Evolutionary conservation across 2,329 filamentous ascomycete species (phyloP).

Genomic region (Chrysosporium keratinophilum): DNA sequence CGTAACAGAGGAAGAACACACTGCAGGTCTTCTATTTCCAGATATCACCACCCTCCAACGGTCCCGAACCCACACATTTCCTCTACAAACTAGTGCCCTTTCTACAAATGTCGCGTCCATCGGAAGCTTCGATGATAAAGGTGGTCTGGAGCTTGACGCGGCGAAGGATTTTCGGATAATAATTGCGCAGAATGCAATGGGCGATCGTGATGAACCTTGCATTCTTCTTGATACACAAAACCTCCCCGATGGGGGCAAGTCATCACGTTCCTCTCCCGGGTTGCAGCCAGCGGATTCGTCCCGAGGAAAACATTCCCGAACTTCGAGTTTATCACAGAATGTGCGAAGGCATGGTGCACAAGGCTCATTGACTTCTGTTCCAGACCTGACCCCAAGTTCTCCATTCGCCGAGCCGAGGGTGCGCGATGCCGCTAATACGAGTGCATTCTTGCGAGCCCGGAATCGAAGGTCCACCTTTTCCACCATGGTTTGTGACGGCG

Average conservation of each 20-base stretch:
- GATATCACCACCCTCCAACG: slow-evolving; percentile 35
- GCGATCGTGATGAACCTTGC: slow-evolving; percentile 38
- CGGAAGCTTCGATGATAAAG: slow-evolving; percentile 39
- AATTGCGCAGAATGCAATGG: slow-evolving; percentile 40
- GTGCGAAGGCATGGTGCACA: slow-evolving; percentile 26
- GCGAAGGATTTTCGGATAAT: slow-evolving; percentile 38
- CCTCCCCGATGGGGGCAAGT: slow-evolving; percentile 19
- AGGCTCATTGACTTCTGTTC: slow-evolving; percentile 23
- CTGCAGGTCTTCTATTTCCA: slow-evolving; percentile 39
- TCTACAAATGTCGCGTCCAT: slow-evolving; percentile 36
- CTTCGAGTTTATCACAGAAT: slow-evolving; percentile 31
- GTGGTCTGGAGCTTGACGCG: slow-evolving; percentile 37
- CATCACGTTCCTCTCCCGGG: slow-evolving; percentile 30
- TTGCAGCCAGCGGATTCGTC: slow-evolving; percentile 25
- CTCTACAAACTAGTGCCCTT: slow-evolving; percentile 33
- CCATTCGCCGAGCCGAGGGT: slow-evolving; percentile 17
- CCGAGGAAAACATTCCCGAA: slow-evolving; percentile 27
- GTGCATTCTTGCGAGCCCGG: slow-evolving; percentile 35
- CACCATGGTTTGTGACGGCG: slow-evolving; percentile 25
- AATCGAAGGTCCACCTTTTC: slow-evolving; percentile 39
- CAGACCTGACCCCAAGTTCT: slow-evolving; percentile 21
- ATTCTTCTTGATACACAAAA: slow-evolving; percentile 37
- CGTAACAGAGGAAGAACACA: slow-evolving; percentile 42
- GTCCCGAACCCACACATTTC: slow-evolving; percentile 33
- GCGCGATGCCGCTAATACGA: slow-evolving; percentile 25